Evolutionary conservation across 306 rosid genomes (phyloP).

Genomic region (Macrotyloma uniflorum): DNA sequence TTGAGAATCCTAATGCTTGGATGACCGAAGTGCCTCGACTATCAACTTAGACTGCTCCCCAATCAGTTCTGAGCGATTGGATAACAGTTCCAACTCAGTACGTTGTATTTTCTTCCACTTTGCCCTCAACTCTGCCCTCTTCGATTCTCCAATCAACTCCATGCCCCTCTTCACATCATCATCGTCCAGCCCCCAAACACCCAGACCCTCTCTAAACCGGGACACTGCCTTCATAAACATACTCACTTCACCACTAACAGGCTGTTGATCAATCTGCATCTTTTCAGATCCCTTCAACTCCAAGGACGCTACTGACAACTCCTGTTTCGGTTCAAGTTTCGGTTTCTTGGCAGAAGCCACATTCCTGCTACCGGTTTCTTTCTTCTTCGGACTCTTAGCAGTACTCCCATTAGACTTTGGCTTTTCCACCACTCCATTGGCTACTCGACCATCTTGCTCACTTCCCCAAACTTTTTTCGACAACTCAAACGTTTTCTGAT

Average conservation of each 20-base stretch:
- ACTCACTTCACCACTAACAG: background rate
- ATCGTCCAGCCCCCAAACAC: constrained; percentile 39
- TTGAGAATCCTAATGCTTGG: constrained; percentile 30
- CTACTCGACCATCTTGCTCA: background rate
- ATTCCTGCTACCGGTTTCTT: constrained; percentile 22
- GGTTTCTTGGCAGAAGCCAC: constrained; percentile 35
- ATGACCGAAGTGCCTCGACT: constrained; percentile 49
- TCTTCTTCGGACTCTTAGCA: constrained; percentile 49
- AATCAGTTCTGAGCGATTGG: constrained; percentile 39
- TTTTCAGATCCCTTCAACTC: constrained; percentile 29
- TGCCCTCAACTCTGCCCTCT: constrained; percentile 53
- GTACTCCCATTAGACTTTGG: constrained; percentile 41
- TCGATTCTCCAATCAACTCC: constrained; percentile 42
- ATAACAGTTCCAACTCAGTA: constrained; percentile 58
- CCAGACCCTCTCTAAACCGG: constrained; percentile 32
- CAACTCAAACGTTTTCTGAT: constrained; percentile 47
- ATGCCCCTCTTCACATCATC: constrained; percentile 44
- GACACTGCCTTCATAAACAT: constrained; percentile 34
- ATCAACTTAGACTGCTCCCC: constrained; percentile 47
- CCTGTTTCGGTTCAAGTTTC: background rate
- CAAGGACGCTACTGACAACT: background rate
- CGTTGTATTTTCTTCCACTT: constrained; percentile 54
- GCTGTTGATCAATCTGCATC: constrained; percentile 11
- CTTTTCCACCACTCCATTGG: constrained; percentile 35
- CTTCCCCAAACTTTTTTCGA: constrained; percentile 61